Conservation (phyloP, 768 basidiomycete genomes). For the Suillus sp. region DNA sequence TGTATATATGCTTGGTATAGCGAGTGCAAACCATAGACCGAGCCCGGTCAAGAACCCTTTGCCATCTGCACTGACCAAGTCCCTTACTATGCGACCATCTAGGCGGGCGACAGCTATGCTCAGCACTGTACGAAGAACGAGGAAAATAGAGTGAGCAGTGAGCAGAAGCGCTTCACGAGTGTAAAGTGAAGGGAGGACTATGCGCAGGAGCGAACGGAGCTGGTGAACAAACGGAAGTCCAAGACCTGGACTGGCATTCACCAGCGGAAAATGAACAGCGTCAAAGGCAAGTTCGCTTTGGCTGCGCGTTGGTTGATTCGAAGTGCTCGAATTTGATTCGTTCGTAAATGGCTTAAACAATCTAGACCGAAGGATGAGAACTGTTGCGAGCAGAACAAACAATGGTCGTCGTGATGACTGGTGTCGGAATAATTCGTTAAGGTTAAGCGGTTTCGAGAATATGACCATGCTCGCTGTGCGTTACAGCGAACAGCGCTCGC, state of each 20-base stretch:
- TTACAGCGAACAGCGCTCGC: neutral
- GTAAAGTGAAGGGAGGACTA: constrained; percentile 64
- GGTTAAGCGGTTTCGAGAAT: constrained; percentile 12
- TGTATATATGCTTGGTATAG: constrained; percentile 92
- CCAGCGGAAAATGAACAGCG: constrained; percentile 60
- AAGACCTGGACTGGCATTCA: constrained; percentile 38
- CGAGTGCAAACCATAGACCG: constrained; percentile 85
- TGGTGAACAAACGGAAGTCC: constrained; percentile 71
- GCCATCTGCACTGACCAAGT: constrained; percentile 86
- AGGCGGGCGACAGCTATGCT: constrained; percentile 86
- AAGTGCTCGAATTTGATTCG: constrained; percentile 17
- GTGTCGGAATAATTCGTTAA: neutral
- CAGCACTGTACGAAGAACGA: constrained; percentile 83
- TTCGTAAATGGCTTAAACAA: constrained; percentile 22
- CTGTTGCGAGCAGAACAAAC: constrained; percentile 44
- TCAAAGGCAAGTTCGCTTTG: constrained; percentile 52
- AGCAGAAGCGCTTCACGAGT: constrained; percentile 77
- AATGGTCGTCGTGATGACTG: constrained; percentile 31
- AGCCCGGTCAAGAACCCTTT: constrained; percentile 82
- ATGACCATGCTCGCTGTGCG: constrained; percentile 8
- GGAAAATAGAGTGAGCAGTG: constrained; percentile 77
- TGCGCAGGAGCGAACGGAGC: constrained; percentile 68
- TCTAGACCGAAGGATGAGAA: constrained; percentile 55
- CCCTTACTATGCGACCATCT: constrained; percentile 87
- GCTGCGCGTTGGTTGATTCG: constrained; percentile 63